Evolutionary conservation across 78 protist genomes (phyloP), one percentile per base, ranked within the genome.

Genomic region (Tieghemostelium lacteum): DNA sequence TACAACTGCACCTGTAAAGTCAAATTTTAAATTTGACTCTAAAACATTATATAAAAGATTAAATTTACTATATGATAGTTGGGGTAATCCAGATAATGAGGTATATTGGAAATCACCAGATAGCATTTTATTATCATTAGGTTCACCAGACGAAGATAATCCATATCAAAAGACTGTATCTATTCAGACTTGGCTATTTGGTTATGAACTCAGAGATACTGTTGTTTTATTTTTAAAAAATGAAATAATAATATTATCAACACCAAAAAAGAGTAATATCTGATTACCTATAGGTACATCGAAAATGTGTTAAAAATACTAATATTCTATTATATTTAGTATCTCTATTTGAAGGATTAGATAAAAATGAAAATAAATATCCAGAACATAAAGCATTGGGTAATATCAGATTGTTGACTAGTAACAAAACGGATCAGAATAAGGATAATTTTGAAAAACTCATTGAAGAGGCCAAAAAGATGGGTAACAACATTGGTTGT

Each of bases 181-280:
- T 54, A 26, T 93, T 14, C 93, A 85, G 40, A 39, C 85, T 24
- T 93, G 95, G 95, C 49, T 93, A 39, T 65, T 75, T 49, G 95
- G 95, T 49, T 93, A 87, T 45, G 95, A 86, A 67, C 24, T 93
- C 17, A 74, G 65, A 40, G 95, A 93, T n/a, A 93, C 93, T 24
- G 26, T 93, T 31, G 69, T 93, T 72, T 52, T 93, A n/a, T 80
- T 93, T 50, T 60, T 70, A 57, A 86, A 93, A 45, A 65, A 85
- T 37, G 71, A 37, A 29, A 58, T 87, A 40, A 45, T 60, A 54
- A 33, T 93, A 24, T n/a, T 85, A 52, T 61, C 95, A 57, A 63
- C 65, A 63, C 54, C 40, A 31, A 87, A 85, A 57, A 93, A 93
- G 31, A 80, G 95, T 87, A 58, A 31, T 36, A 24, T 19, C 57